These are phyloP conservation scores for Colletotrichum melonis DNA, from an alignment of 2,329 filamentous ascomycete species.

Conservation along the genomic window DNA sequence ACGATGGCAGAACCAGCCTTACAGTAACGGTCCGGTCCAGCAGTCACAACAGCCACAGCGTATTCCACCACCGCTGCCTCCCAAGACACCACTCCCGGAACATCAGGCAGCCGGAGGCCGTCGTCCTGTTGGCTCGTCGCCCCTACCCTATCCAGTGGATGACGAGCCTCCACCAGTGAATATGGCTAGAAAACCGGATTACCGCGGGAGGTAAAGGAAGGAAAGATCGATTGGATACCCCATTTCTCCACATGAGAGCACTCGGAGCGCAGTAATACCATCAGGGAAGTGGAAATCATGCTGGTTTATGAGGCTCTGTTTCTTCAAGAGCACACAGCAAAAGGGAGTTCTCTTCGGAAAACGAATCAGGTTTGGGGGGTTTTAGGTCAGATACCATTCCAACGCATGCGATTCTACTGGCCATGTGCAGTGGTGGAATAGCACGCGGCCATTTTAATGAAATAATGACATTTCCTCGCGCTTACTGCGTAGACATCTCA, in stretches of 20 bases:
- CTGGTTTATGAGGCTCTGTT: background rate
- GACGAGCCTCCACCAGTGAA: slow-evolving; percentile 87
- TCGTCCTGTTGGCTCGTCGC: slow-evolving; percentile 42
- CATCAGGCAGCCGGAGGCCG: slow-evolving; percentile 48
- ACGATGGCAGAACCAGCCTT: slow-evolving; percentile 47
- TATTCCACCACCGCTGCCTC: slow-evolving; percentile 76
- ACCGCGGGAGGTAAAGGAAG: slow-evolving; percentile 59
- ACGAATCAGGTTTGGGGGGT: background rate
- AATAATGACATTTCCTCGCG: slow-evolving; percentile 8
- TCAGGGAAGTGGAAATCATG: background rate
- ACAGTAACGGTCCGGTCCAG: slow-evolving; percentile 24
- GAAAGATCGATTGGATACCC: background rate
- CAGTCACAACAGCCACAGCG: slow-evolving; percentile 46
- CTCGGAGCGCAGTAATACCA: background rate
- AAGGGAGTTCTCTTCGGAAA: slow-evolving; percentile 10
- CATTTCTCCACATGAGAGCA: background rate
- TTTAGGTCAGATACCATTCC: slow-evolving; percentile 33
- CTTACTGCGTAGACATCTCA: background rate
- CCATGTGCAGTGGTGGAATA: background rate
- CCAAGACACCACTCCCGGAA: slow-evolving; percentile 79
- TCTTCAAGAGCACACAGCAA: background rate
- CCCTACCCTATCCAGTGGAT: slow-evolving; percentile 82
- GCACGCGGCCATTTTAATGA: slow-evolving; percentile 18
- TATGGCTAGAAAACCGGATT: slow-evolving; percentile 86
- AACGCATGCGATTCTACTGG: background rate